Percentiles rank a stretch among this genome's conserved stretches.
Evolutionary conservation across 305 asterid species (phyloP).

Genomic region (Fraxinus sp.): DNA sequence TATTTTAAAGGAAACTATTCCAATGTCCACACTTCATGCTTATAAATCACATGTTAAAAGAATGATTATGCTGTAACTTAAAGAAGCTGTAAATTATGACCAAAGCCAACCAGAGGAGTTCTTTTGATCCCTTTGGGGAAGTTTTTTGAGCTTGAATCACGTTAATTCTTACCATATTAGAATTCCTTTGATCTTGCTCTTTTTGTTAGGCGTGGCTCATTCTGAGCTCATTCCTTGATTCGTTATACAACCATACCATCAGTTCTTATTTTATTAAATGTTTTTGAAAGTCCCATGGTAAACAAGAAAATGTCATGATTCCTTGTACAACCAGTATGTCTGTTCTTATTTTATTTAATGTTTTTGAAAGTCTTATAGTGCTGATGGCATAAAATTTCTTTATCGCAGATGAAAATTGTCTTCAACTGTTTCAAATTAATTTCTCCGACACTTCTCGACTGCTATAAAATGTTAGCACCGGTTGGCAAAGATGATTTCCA

Average conservation of each 20-base stretch:
- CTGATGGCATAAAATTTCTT: constrained; percentile 16
- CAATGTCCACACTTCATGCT: background rate
- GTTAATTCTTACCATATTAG: background rate
- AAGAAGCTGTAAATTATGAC: background rate
- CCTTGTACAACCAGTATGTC: background rate
- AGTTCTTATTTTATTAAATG: background rate
- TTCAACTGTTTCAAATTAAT: constrained; percentile 67
- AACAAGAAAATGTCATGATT: background rate
- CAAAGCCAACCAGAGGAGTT: background rate
- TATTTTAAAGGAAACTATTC: background rate
- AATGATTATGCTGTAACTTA: background rate
- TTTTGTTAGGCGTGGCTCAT: background rate
- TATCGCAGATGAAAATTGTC: constrained; percentile 74
- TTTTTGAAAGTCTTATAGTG: background rate
- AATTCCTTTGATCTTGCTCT: background rate
- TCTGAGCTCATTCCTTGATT: background rate
- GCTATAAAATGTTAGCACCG: constrained; percentile 26
- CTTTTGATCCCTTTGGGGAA: background rate
- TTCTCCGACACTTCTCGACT: constrained; percentile 55
- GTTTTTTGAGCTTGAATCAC: background rate
- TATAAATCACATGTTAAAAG: background rate
- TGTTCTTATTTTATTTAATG: background rate
- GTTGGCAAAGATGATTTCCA: constrained; percentile 41
- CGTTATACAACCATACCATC: background rate
- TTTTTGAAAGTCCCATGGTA: background rate